phyloP scores from a whole-genome alignment of 805 yeast species.

The Yamadazyma laniorum region DNA sequence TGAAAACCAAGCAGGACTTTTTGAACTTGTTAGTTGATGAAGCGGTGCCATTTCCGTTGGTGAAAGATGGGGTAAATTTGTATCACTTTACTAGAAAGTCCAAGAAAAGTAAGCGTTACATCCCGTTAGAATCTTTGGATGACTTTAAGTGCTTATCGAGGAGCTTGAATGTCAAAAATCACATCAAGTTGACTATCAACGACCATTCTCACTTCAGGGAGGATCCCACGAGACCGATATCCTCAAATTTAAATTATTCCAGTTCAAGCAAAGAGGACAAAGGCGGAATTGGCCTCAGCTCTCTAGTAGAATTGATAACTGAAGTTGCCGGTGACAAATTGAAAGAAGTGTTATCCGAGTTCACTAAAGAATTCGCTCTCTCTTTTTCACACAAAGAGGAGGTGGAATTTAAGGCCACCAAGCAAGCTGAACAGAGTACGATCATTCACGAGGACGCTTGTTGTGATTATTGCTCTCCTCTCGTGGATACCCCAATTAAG shows the following conservation, averaged over 20 bases:
- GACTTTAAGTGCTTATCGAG: slow-evolving; percentile 46
- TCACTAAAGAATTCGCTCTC: slow-evolving; percentile 11
- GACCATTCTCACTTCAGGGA: slow-evolving; percentile 2
- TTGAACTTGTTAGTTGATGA: slow-evolving; percentile 8
- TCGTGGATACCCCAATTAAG: slow-evolving; percentile 30
- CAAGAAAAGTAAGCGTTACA: slow-evolving; percentile 43
- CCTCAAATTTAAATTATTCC: background rate
- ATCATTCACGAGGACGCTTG: slow-evolving; percentile 16
- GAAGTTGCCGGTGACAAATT: slow-evolving; percentile 31
- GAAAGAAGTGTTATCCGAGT: slow-evolving; percentile 20
- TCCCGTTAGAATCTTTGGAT: slow-evolving; percentile 32
- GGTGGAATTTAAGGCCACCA: background rate
- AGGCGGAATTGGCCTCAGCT: slow-evolving; percentile 17
- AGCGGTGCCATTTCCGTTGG: slow-evolving; percentile 10
- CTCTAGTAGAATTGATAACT: slow-evolving; percentile 25
- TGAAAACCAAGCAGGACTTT: slow-evolving; percentile 15
- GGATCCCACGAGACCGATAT: background rate
- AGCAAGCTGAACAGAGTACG: background rate
- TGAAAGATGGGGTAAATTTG: background rate
- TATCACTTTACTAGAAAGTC: slow-evolving; percentile 38
- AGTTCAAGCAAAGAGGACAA: background rate
- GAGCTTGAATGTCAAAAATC: slow-evolving; percentile 48
- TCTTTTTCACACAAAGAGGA: slow-evolving; percentile 3
- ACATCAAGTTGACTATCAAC: slow-evolving; percentile 31
- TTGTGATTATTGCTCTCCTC: slow-evolving; percentile 37